Conservation (phyloP, 2,329 filamentous ascomycete species). For the Pseudogymnoascus sp. region DNA sequence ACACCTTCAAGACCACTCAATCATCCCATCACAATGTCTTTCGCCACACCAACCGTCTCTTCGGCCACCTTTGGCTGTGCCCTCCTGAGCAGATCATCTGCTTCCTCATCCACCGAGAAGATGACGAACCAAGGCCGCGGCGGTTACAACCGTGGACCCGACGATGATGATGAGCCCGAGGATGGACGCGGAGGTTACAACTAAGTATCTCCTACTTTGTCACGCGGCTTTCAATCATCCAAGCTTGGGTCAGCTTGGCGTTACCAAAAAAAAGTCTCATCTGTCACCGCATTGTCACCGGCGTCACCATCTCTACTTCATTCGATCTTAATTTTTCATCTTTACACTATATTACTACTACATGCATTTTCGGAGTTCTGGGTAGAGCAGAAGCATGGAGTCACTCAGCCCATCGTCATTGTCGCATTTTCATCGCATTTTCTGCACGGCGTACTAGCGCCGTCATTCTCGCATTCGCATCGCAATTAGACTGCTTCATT, state of each 20-base stretch:
- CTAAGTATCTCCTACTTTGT: constrained; percentile 13
- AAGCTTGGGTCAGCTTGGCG: neutral
- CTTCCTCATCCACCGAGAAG: neutral
- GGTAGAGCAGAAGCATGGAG: neutral
- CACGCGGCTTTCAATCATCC: neutral
- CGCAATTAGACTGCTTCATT: neutral
- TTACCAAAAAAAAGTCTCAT: neutral
- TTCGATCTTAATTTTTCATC: neutral
- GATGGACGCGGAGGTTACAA: constrained; percentile 26
- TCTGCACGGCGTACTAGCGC: neutral
- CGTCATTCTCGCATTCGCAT: neutral
- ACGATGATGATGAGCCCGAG: constrained; percentile 25
- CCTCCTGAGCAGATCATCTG: neutral
- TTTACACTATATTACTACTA: neutral
- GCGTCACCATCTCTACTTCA: neutral
- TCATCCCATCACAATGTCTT: neutral
- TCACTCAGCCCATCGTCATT: neutral
- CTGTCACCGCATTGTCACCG: neutral
- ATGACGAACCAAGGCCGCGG: constrained; percentile 10
- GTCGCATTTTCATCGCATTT: neutral
- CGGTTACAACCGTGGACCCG: constrained; percentile 17
- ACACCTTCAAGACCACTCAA: neutral
- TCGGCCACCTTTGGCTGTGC: neutral
- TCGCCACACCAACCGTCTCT: neutral
- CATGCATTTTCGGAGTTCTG: neutral